Evolutionary conservation across 140 eudicot species (phyloP), one percentile per base, ranked within the genome.

Genomic region (Anethum foeniculum): DNA sequence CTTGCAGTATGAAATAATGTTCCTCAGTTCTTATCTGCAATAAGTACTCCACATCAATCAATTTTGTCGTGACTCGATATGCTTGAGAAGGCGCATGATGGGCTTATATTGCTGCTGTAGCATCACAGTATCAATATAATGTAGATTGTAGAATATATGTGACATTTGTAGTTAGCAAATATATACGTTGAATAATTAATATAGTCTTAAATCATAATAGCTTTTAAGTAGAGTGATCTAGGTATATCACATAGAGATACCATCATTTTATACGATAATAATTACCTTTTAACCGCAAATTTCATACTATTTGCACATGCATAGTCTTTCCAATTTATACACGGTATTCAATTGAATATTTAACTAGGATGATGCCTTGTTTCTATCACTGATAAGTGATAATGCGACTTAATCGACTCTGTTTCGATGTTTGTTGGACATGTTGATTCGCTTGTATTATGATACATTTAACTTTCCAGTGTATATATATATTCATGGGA

Each of bases 331-430:
- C 47, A 7, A 3, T 34, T 8, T 19, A 16, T 10, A 38, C 47
- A 36, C 15, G n/a, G 27, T 38, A 7, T 71, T 71, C n/a, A 19
- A 7, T 2, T 71, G 36, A 25, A 71, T 13, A 36, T 71, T 19
- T 21, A 71, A 71, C 47, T 38, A 1, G 76, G 47, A 36, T 19
- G 30, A 36, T 36, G 48, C 43, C 15, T 23, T 71, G 76, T 71
- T 71, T 15, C 71, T 62, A 18, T 62, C 71, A n/a, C 68, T 60
- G 68, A 60, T 60, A 60, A n/a, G 32, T 60, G 68, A 60, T 60
- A 60, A 2, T 60, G 68, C 5, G 19, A 27, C 71, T 62, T 25
- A 21, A 41, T 21, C 19, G 19, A 38, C 28, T 41, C 18, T 25
- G 71, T 62, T 62, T 62, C 2, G 18, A 11, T 62, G 71, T 62